Percentiles rank a stretch among this genome's conserved stretches.
Conservation (phyloP, 1,284 basidiomycete species). For the Exobasidium rhododendri region DNA sequence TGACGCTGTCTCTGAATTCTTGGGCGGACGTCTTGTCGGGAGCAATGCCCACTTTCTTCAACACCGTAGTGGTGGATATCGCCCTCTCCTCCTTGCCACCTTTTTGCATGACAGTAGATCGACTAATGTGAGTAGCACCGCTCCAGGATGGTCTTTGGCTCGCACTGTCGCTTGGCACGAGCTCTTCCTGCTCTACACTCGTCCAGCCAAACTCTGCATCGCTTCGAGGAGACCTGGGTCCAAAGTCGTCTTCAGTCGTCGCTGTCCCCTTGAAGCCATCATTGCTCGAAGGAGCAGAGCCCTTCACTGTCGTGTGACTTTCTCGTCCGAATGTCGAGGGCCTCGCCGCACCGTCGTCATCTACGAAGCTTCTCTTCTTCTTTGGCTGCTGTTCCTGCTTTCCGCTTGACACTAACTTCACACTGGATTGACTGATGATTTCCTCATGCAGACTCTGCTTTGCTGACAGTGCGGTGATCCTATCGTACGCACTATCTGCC, state of each 20-base stretch:
- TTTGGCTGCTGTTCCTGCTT: constrained; percentile 19
- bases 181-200: constrained; percentile 26
- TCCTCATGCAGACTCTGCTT: too few species aligned
- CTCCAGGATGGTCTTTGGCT: constrained; percentile 38
- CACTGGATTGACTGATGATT: too few species aligned
- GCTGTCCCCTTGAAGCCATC: too few species aligned
- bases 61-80: not conserved
- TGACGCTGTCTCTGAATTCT: constrained; percentile 25
- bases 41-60: not conserved
- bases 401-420: too few species aligned
- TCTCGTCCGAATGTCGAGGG: too few species aligned
- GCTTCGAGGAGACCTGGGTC: constrained; percentile 33
- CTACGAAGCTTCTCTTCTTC: constrained; percentile 2
- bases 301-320: not conserved
- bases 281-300: too few species aligned
- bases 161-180: constrained; percentile 40
- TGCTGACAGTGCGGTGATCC: constrained; percentile 32
- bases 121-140: constrained; percentile 14
- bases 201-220: constrained; percentile 32
- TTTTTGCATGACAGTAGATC: not conserved
- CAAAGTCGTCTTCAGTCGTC: constrained; percentile 31
- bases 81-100: not conserved
- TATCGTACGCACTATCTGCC: constrained; percentile 2
- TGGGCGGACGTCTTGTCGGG: constrained; percentile 26
- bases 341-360: not conserved